These are phyloP conservation scores for Linderina pennispora DNA, from an alignment of 192 early-diverging fungal species.

Conservation along the genomic window DNA sequence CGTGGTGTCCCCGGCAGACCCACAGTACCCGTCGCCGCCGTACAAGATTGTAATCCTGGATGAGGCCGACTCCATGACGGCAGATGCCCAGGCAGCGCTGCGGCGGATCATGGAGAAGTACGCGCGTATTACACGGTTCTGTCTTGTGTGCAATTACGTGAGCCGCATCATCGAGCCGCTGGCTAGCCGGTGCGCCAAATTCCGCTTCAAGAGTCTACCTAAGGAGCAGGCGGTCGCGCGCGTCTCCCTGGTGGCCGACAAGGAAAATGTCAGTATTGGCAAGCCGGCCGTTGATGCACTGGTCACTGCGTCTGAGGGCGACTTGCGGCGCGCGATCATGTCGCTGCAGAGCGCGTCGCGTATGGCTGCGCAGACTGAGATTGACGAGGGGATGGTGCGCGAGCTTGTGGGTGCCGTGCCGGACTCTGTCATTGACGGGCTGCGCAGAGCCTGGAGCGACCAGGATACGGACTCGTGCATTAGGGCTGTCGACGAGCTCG, in stretches of 20 bases:
- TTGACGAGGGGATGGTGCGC: slow-evolving; percentile 46
- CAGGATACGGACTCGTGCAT: no score
- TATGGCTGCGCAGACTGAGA: slow-evolving; percentile 45
- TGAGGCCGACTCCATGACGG: slow-evolving; percentile 96
- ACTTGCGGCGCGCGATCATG: slow-evolving; percentile 90
- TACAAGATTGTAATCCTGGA: slow-evolving; percentile 97
- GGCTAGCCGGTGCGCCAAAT: slow-evolving; percentile 91
- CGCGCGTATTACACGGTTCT: slow-evolving; percentile 88
- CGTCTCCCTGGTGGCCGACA: slow-evolving; percentile 56
- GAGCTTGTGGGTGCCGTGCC: slow-evolving; percentile 81
- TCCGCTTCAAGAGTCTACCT: slow-evolving; percentile 85
- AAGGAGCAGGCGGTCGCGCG: slow-evolving; percentile 52
- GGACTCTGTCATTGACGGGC: slow-evolving; percentile 48
- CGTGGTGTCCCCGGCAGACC: slow-evolving; percentile 47
- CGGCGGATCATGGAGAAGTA: slow-evolving; percentile 94
- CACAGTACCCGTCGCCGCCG: slow-evolving; percentile 59
- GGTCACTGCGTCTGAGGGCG: slow-evolving; percentile 75
- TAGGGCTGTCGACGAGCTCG: slow-evolving; percentile 54
- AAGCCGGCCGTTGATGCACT: slow-evolving; percentile 52
- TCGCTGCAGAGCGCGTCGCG: slow-evolving; percentile 78
- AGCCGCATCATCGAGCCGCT: slow-evolving; percentile 89
- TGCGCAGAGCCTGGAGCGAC: slow-evolving; percentile 54
- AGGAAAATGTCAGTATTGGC: slow-evolving; percentile 55
- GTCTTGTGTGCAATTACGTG: slow-evolving; percentile 63
- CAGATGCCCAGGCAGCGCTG: slow-evolving; percentile 88